Percentiles rank a stretch among this genome's conserved stretches.
Evolutionary conservation across 352 stramenopile species (phyloP).

Genomic region (Thalassiosira exigua): DNA sequence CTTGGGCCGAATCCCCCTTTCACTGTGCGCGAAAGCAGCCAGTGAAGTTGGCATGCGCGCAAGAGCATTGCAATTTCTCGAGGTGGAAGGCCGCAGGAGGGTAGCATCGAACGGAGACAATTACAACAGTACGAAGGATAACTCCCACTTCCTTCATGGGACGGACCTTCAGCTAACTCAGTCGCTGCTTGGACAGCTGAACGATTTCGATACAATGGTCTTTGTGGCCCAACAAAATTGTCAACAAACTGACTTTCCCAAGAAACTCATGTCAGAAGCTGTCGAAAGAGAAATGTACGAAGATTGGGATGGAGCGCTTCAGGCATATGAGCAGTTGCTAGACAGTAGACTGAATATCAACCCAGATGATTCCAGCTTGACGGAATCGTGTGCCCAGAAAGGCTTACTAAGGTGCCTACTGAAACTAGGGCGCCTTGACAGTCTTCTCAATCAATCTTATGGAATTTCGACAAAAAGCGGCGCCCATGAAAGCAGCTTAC

Average conservation of each 20-base stretch:
- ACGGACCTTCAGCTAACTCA: constrained; percentile 72
- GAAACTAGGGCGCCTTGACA: constrained; percentile 84
- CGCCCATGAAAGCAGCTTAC: constrained; percentile 13
- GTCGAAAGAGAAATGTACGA: constrained; percentile 70
- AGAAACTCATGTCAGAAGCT: constrained; percentile 50
- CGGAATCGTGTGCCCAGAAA: constrained; percentile 45
- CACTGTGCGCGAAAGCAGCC: constrained; percentile 72
- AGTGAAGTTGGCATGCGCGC: constrained; percentile 79
- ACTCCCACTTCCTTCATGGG: constrained; percentile 39
- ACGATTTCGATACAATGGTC: constrained; percentile 85
- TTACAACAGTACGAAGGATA: not conserved
- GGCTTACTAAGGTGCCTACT: constrained; percentile 76
- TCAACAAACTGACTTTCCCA: constrained; percentile 43
- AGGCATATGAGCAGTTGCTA: constrained; percentile 83
- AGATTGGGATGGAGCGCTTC: constrained; percentile 78
- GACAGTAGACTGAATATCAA: constrained; percentile 64
- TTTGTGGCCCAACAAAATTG: constrained; percentile 62
- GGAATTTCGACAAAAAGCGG: constrained; percentile 59
- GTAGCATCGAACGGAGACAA: constrained; percentile 19
- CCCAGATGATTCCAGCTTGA: constrained; percentile 16
- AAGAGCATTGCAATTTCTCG: constrained; percentile 74
- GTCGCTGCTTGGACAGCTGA: constrained; percentile 70
- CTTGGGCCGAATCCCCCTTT: constrained; percentile 63
- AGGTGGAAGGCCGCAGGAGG: constrained; percentile 69
- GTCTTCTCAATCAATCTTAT: constrained; percentile 82